Conservation (phyloP, 495 filamentous ascomycete genomes). For the Aspergillus avenaceus region DNA sequence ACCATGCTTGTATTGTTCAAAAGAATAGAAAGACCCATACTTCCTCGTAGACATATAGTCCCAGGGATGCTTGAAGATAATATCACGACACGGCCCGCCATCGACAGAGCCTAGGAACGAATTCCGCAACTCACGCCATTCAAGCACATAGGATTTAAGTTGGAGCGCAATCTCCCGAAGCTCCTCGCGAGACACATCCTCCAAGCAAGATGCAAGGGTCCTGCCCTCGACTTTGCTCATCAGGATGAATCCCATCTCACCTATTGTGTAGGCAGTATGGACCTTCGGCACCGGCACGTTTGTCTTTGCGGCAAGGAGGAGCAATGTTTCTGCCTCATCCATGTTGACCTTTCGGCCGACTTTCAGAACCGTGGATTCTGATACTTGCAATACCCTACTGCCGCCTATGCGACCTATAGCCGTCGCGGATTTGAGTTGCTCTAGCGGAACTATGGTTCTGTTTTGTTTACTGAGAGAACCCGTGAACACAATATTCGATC, state of each 20-base stretch:
- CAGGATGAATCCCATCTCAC: slow-evolving; percentile 24
- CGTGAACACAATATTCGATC: no score
- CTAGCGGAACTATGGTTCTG: no score
- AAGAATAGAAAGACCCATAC: slow-evolving; percentile 19
- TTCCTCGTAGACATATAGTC: no score
- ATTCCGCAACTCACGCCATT: slow-evolving; percentile 17
- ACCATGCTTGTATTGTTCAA: slow-evolving; percentile 15
- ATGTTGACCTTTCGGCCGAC: slow-evolving; percentile 15
- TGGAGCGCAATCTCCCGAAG: no score
- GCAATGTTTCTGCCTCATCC: slow-evolving; percentile 24
- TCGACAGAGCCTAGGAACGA: slow-evolving; percentile 18
- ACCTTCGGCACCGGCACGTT: slow-evolving; percentile 27
- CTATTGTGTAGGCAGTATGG: slow-evolving; percentile 22
- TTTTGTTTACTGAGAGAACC: no score
- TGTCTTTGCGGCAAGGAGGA: slow-evolving; percentile 16
- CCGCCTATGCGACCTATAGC: no score
- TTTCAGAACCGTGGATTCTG: slow-evolving; percentile 20
- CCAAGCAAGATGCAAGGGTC: neutral
- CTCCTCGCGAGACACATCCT: slow-evolving; percentile 7
- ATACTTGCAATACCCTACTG: no score
- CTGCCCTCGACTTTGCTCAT: slow-evolving; percentile 24
- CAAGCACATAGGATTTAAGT: slow-evolving; percentile 13
- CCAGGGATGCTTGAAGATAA: slow-evolving; percentile 18
- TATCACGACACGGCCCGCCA: slow-evolving; percentile 16
- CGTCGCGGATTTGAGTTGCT: no score